Evolutionary conservation across 768 basidiomycete genomes (phyloP).

Genomic region (Auricularia auricula-judae): DNA sequence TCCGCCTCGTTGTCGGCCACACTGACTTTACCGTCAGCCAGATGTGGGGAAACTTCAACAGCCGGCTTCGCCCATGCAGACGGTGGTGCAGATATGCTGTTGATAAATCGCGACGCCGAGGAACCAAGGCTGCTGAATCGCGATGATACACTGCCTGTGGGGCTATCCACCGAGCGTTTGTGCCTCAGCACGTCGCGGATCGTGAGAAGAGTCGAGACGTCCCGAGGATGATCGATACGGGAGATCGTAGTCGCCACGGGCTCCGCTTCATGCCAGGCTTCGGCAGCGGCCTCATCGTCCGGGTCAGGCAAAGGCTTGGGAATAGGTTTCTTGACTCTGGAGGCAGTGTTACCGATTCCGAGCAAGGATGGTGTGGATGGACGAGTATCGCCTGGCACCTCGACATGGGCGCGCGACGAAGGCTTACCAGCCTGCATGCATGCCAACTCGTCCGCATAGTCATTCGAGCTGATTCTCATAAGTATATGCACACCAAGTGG

Average conservation of each 20-base stretch:
- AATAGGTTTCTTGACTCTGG: conserved; percentile 16
- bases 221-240: conserved; percentile 40
- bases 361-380: conserved; percentile 5
- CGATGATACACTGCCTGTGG: conserved; percentile 1
- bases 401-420: conserved; percentile 1
- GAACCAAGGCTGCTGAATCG: conserved; percentile 7
- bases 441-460: conserved; percentile 39
- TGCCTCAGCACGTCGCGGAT: conserved; percentile 54
- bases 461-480: conserved; percentile 34
- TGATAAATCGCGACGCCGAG: conserved; percentile 13
- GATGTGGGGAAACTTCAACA: conserved; percentile 39
- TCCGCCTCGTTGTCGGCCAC: conserved; percentile 19
- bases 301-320: conserved; percentile 40
- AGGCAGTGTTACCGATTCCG: conserved; percentile 10
- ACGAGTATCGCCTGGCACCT: conserved; percentile 2
- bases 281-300: conserved; percentile 36
- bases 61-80: conserved; percentile 48
- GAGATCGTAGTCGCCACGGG: conserved; percentile 43
- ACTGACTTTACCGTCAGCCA: conserved; percentile 39
- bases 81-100: conserved; percentile 18
- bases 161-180: conserved; percentile 29
- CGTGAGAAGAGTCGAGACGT: conserved; percentile 44
- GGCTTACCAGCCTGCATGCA: conserved; percentile 14
- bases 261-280: conserved; percentile 52
- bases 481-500: conserved; percentile 2